A percentile compares a stretch with the other conserved stretches of the same genome.
phyloP scores from a whole-genome alignment of 2,329 filamentous ascomycete genomes.

The Corynespora cassiicola region DNA sequence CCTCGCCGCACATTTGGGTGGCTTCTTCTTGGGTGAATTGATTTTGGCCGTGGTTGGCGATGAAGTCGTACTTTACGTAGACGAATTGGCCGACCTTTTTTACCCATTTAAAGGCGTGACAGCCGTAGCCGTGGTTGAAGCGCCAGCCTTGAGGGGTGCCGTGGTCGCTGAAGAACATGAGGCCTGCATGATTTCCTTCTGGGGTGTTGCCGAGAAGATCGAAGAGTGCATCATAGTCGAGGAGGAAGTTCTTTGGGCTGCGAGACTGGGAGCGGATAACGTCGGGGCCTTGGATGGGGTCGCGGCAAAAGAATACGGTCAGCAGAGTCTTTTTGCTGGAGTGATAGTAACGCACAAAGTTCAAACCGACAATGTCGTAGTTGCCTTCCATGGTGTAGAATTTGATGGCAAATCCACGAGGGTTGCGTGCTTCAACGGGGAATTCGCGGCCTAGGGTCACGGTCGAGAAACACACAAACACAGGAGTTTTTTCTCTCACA shows the following conservation, averaged over 20 bases:
- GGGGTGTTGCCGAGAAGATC: constrained; percentile 58
- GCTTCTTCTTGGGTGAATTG: constrained; percentile 55
- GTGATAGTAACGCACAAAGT: constrained; percentile 40
- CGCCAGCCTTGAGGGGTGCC: constrained; percentile 57
- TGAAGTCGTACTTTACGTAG: constrained; percentile 60
- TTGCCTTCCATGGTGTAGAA: constrained; percentile 58
- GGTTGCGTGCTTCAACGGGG: constrained; percentile 54
- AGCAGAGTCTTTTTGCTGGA: constrained; percentile 2
- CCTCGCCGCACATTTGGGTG: constrained; percentile 53
- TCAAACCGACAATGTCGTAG: constrained; percentile 57
- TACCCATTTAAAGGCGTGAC: constrained; percentile 57
- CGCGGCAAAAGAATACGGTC: constrained; percentile 57
- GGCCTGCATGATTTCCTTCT: constrained; percentile 55
- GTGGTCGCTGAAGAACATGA: constrained; percentile 60
- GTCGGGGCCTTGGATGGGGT: constrained; percentile 56
- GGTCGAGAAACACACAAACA: constrained; percentile 55
- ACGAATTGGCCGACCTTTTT: constrained; percentile 57
- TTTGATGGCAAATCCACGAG: constrained; percentile 58
- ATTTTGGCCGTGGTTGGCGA: constrained; percentile 56
- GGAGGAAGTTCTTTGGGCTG: constrained; percentile 56
- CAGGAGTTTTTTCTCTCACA: constrained; percentile 50
- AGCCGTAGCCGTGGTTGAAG: constrained; percentile 50
- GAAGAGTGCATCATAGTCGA: constrained; percentile 57
- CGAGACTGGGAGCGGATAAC: constrained; percentile 56
- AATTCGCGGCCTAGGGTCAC: constrained; percentile 53